Evolutionary conservation across 2,329 filamentous ascomycete species (phyloP).

Genomic region (Cytospora mali): DNA sequence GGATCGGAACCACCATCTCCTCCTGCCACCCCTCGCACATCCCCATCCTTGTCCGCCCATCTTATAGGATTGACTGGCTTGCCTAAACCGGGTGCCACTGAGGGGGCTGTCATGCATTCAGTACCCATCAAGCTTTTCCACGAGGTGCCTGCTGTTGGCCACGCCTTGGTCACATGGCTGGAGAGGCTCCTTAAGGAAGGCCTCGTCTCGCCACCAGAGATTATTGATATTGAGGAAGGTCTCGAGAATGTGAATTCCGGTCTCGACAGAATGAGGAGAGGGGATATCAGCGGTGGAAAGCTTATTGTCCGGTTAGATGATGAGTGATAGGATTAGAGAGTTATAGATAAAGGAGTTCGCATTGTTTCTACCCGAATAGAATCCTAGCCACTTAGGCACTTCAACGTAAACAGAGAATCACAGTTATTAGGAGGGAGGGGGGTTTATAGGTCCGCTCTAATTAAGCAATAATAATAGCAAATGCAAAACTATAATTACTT

Average conservation of each 20-base stretch:
- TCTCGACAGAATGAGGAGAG: constrained; percentile 65
- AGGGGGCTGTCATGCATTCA: constrained; percentile 58
- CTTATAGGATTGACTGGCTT: constrained; percentile 69
- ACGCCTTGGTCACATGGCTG: constrained; percentile 66
- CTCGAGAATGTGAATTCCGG: constrained; percentile 68
- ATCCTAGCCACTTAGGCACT: background rate
- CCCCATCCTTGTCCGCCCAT: constrained; percentile 48
- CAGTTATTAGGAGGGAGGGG: too few species aligned
- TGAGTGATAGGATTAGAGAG: constrained; percentile 8
- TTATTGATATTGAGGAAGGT: constrained; percentile 66
- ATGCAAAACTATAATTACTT: too few species aligned
- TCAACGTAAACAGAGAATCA: background rate
- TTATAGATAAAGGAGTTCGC: background rate
- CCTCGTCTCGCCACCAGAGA: constrained; percentile 61
- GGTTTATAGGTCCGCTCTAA: too few species aligned
- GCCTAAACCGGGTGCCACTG: constrained; percentile 55
- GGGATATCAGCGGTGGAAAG: constrained; percentile 68
- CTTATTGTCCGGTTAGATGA: constrained; percentile 57
- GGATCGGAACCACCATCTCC: constrained; percentile 38
- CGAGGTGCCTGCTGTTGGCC: constrained; percentile 64
- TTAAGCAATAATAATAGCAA: too few species aligned
- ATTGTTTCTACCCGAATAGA: background rate
- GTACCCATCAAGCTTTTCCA: constrained; percentile 80
- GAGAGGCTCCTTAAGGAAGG: constrained; percentile 62
- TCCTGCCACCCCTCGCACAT: constrained; percentile 42